These are phyloP conservation scores for Phlebiopsis gigantea DNA, from an alignment of 768 basidiomycete species.

Conservation along the genomic window DNA sequence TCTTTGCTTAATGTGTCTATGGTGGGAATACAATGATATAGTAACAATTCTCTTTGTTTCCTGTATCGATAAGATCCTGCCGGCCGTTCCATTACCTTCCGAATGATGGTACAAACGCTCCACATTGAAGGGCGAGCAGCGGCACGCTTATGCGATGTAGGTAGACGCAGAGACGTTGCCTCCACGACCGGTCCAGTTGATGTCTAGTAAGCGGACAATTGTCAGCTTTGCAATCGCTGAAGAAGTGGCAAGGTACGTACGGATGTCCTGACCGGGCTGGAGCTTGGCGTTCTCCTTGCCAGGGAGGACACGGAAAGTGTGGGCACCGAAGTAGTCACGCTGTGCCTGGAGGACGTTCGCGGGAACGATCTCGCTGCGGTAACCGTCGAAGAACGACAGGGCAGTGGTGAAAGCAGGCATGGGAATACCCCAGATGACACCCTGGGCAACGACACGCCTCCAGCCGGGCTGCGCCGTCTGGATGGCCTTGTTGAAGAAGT, in stretches of 20 bases:
- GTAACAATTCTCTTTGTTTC: slow-evolving; percentile 6
- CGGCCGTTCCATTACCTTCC: not conserved
- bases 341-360: slow-evolving; percentile 91
- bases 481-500: slow-evolving; percentile 97
- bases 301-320: slow-evolving; percentile 93
- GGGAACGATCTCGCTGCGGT: slow-evolving; percentile 91
- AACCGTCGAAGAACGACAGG: slow-evolving; percentile 98
- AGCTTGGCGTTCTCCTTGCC: slow-evolving; percentile 87
- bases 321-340: slow-evolving; percentile 99
- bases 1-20: not conserved
- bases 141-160: slow-evolving; percentile 56
- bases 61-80: slow-evolving; percentile 1
- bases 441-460: slow-evolving; percentile 95
- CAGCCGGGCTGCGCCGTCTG: slow-evolving; percentile 96
- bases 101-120: slow-evolving; percentile 3
- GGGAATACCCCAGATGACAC: slow-evolving; percentile 95
- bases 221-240: not conserved
- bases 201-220: slow-evolving; percentile 43
- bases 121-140: not conserved
- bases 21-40: slow-evolving; percentile 7
- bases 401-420: slow-evolving; percentile 98
- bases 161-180: slow-evolving; percentile 89
- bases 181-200: slow-evolving; percentile 99
- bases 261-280: slow-evolving; percentile 80
- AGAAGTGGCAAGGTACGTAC: slow-evolving; percentile 41